Percentiles rank a stretch among this genome's conserved stretches.
These are phyloP conservation scores for Brassica nigra DNA, from an alignment of 345 rosid genomes.

Conservation along the genomic window DNA sequence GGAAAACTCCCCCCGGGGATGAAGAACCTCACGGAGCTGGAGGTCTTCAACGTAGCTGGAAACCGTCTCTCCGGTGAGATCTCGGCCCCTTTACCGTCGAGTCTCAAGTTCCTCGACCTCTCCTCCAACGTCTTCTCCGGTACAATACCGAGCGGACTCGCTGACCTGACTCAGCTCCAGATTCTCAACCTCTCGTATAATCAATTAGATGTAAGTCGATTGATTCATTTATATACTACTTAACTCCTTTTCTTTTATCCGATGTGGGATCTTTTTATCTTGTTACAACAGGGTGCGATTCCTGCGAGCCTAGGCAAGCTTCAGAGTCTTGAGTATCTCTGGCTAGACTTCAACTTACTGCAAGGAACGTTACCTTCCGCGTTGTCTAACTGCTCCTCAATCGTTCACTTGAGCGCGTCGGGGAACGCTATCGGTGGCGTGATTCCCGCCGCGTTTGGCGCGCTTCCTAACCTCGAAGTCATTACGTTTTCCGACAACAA, in stretches of 20 bases:
- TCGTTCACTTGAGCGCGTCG: conserved; percentile 72
- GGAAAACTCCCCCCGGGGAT: conserved; percentile 67
- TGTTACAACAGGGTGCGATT: conserved; percentile 48
- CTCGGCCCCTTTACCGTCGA: conserved; percentile 48
- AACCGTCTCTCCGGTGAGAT: conserved; percentile 77
- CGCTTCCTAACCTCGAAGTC: conserved; percentile 65
- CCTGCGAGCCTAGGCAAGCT: conserved; percentile 69
- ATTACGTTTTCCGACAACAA: conserved; percentile 65
- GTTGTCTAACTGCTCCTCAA: conserved; percentile 74
- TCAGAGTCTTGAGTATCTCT: conserved; percentile 65
- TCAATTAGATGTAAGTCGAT: conserved; percentile 44
- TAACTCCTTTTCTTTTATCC: neutral
- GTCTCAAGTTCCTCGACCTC: conserved; percentile 62
- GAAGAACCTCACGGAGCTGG: conserved; percentile 60
- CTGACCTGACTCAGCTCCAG: conserved; percentile 61
- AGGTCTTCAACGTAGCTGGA: conserved; percentile 62
- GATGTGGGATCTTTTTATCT: neutral
- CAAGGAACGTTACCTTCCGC: conserved; percentile 87
- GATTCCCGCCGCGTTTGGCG: conserved; percentile 72
- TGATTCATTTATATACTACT: neutral
- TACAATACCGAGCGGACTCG: conserved; percentile 53
- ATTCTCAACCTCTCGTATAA: conserved; percentile 81
- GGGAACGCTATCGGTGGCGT: conserved; percentile 72
- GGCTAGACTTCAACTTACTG: conserved; percentile 79
- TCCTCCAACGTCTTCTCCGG: conserved; percentile 81